Base-by-base conservation (phyloP, 192 early-diverging fungal genomes). In the Nowakowskiella sp. region DNA sequence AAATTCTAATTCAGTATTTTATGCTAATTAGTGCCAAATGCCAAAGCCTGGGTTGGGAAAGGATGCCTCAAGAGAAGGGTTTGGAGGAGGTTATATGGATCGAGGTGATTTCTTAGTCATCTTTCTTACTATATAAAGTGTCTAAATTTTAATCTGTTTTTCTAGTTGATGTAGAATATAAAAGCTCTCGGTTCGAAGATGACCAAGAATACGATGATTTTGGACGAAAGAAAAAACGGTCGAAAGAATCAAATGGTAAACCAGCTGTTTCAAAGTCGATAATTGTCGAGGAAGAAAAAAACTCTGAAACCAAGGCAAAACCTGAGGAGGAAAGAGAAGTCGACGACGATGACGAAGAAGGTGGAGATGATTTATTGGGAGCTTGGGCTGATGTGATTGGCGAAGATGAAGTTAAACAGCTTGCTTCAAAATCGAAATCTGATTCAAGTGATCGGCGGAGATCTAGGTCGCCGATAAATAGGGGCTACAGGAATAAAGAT, bases 171-270 rank as follows among this genome's bases (percentile, higher is more conserved):
- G 55, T 72, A 9, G 70, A 72, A 50, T 72, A 72, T 43, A 29
- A 50, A 21, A 28, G 46, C n/a, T 55, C 70, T 36, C 65, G 70
- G 13, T 72, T 28, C 59, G 8, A 55, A 19, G 49, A 49, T 13
- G 65, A 72, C 44, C 62, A 72, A 45, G 65, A 68, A 25, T 68
- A 61, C 47, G 70, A 72, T 42, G 70, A 72, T 39, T 72, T 72
- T 61, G 70, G 70, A n/a, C 61, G 70, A 9, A 55, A 46, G 49
- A 68, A 61, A 47, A 72, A 72, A 44, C 59, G 62, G 43, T 47
- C 29, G n/a, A 44, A 42, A 42, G 42, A 16, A 4, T 25, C 61
- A 22, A 13, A n/a, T n/a, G n/a, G n/a, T n/a, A 26, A 27, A 19
- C 4, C 25, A 5, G 28, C 7, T 27, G 0, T 9, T 9, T n/a